These are phyloP conservation scores for Bacidia gigantensis DNA, from an alignment of 495 filamentous ascomycete genomes.

Conservation along the genomic window DNA sequence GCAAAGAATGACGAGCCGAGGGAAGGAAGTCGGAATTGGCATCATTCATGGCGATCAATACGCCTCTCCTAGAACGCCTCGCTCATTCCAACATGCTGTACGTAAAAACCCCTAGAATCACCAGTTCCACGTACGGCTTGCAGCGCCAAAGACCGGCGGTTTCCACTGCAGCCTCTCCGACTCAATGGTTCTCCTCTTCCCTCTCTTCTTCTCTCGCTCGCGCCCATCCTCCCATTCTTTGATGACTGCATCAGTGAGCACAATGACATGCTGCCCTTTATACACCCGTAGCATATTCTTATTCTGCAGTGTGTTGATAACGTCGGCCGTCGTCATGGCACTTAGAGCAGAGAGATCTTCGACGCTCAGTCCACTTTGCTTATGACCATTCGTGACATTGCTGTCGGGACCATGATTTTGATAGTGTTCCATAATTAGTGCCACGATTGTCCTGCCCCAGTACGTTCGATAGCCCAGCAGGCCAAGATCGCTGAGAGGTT, in stretches of 20 bases:
- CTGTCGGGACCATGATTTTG: background rate
- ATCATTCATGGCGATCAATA: no score
- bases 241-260: constrained; percentile 65
- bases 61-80: background rate
- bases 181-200: constrained; percentile 57
- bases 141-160: constrained; percentile 85
- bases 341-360: constrained; percentile 65
- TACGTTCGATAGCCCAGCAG: constrained; percentile 87
- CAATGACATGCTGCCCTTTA: constrained; percentile 88
- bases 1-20: no score
- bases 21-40: no score
- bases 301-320: constrained; percentile 82
- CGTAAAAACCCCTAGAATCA: no score
- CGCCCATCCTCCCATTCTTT: constrained; percentile 57
- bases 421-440: constrained; percentile 49
- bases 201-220: constrained; percentile 62
- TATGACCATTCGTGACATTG: constrained; percentile 17
- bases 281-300: constrained; percentile 88
- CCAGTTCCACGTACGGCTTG: constrained; percentile 91
- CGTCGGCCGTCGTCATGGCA: constrained; percentile 91
- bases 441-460: constrained; percentile 88
- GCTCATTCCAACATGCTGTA: background rate
- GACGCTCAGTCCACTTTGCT: constrained; percentile 48
- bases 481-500: constrained; percentile 87
- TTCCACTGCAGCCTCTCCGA: constrained; percentile 79